Percentiles rank a stretch among this genome's conserved stretches.
Conservation (phyloP, 768 basidiomycete species). For the Sutorius australiensis region DNA sequence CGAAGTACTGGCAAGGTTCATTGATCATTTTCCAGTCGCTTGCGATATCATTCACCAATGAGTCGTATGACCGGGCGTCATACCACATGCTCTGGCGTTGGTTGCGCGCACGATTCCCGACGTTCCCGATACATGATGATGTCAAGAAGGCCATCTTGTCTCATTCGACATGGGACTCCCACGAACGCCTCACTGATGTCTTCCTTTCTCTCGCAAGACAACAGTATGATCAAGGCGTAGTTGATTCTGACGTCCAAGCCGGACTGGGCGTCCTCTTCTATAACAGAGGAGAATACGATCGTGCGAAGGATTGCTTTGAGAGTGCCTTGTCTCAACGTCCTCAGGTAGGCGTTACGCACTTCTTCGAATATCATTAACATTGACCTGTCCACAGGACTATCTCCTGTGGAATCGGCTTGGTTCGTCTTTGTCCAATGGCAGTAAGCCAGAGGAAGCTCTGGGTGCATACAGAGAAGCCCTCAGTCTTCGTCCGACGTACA, state of each 20-base stretch:
- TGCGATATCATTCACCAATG: slow-evolving; percentile 95
- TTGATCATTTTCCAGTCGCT: slow-evolving; percentile 57
- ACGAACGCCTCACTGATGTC: slow-evolving; percentile 73
- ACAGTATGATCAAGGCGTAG: slow-evolving; percentile 67
- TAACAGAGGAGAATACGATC: slow-evolving; percentile 78
- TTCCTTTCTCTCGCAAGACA: slow-evolving; percentile 78
- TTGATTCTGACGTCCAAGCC: slow-evolving; percentile 91
- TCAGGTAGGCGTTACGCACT: slow-evolving; percentile 39
- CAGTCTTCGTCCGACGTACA: slow-evolving; percentile 89
- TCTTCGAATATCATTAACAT: not conserved
- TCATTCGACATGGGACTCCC: slow-evolving; percentile 77
- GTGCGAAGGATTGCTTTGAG: slow-evolving; percentile 93
- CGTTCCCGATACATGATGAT: slow-evolving; percentile 50
- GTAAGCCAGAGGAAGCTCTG: slow-evolving; percentile 89
- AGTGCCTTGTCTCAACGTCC: slow-evolving; percentile 79
- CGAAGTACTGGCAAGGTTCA: slow-evolving; percentile 3
- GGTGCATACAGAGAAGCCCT: slow-evolving; percentile 89
- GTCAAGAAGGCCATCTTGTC: slow-evolving; percentile 50
- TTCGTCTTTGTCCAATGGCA: slow-evolving; percentile 91
- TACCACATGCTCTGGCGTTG: slow-evolving; percentile 84
- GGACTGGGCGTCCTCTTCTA: slow-evolving; percentile 93
- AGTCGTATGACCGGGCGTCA: slow-evolving; percentile 83
- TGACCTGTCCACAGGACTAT: slow-evolving; percentile 59
- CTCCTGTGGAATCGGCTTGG: slow-evolving; percentile 94
- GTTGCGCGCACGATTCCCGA: slow-evolving; percentile 66